Conservation (phyloP, 495 filamentous ascomycete species). For the Penicillium diatomitis region DNA sequence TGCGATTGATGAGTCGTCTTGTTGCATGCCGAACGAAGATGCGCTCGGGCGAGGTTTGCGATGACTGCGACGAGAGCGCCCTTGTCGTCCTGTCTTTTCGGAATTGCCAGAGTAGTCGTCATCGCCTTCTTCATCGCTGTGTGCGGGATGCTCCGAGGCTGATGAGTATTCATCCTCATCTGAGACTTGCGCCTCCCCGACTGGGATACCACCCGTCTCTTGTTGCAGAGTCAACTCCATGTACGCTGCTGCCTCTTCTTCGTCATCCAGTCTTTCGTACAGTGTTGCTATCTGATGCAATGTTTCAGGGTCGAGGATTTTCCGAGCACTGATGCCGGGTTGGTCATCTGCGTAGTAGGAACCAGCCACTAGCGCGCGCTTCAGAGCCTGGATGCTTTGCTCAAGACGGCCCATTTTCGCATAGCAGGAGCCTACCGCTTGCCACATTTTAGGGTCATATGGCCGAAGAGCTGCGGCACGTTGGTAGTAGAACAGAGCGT, state of each 20-base stretch:
- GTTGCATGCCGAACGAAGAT: slow-evolving; percentile 35
- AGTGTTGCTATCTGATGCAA: slow-evolving; percentile 82
- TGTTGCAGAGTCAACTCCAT: slow-evolving; percentile 94
- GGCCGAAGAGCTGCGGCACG: slow-evolving; percentile 83
- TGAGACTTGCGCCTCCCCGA: slow-evolving; percentile 21
- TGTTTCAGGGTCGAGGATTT: slow-evolving; percentile 78
- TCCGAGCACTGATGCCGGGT: slow-evolving; percentile 22
- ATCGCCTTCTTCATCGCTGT: slow-evolving; percentile 17
- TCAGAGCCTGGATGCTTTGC: slow-evolving; percentile 89
- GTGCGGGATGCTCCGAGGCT: slow-evolving; percentile 10
- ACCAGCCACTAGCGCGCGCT: slow-evolving; percentile 78
- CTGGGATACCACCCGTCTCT: slow-evolving; percentile 51
- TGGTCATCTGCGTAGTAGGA: slow-evolving; percentile 63
- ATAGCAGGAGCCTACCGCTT: slow-evolving; percentile 85
- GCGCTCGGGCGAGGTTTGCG: slow-evolving; percentile 15
- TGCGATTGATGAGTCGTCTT: slow-evolving; percentile 38
- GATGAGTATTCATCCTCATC: slow-evolving; percentile 25
- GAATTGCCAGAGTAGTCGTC: slow-evolving; percentile 36
- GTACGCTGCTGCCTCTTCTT: slow-evolving; percentile 73
- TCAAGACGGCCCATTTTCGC: slow-evolving; percentile 72
- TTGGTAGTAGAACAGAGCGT: slow-evolving; percentile 95
- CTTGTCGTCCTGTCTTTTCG: slow-evolving; percentile 17
- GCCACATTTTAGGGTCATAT: slow-evolving; percentile 98
- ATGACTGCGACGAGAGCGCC: slow-evolving; percentile 8
- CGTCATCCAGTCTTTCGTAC: slow-evolving; percentile 69